Percentiles rank a stretch among this genome's conserved stretches.
Conservation (phyloP, 257 asterid genomes). For the Paulownia fortunei region DNA sequence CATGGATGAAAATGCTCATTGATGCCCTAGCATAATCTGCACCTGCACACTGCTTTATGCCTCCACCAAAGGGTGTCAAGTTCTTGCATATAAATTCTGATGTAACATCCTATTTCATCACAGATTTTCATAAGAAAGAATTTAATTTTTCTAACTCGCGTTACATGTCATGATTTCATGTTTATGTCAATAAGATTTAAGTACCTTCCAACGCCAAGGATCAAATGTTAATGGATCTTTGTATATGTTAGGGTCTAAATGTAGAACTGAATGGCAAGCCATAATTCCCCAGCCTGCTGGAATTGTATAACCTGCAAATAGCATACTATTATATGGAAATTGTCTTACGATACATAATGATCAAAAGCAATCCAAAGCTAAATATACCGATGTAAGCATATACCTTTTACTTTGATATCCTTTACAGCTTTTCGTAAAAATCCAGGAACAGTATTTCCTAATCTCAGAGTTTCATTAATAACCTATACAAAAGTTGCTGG, state of each 20-base stretch:
- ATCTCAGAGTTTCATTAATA: conserved; percentile 37
- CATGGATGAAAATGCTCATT: conserved; percentile 36
- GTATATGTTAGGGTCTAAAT: conserved; percentile 38
- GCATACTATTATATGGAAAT: background rate
- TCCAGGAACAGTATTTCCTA: conserved; percentile 37
- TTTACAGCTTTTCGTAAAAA: conserved; percentile 33
- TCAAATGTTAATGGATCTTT: conserved; percentile 39
- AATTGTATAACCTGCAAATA: conserved; percentile 41
- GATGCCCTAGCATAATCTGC: conserved; percentile 36
- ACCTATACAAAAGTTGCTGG: conserved; percentile 27
- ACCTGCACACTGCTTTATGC: conserved; percentile 44
- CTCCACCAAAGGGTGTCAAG: conserved; percentile 47
- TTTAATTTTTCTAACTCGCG: no score
- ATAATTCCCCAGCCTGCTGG: conserved; percentile 48
- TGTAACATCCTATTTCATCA: conserved; percentile 27
- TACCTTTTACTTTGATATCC: conserved; percentile 40
- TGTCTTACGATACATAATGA: background rate
- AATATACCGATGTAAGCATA: background rate
- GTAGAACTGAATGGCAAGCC: conserved; percentile 30
- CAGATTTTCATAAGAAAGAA: background rate
- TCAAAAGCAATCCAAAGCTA: background rate
- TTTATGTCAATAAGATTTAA: background rate
- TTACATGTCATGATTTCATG: background rate
- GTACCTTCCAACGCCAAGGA: conserved; percentile 50
- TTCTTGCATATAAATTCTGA: conserved; percentile 27